Conservation (phyloP, 345 rosid genomes). For the Euphorbia tirucalli region DNA sequence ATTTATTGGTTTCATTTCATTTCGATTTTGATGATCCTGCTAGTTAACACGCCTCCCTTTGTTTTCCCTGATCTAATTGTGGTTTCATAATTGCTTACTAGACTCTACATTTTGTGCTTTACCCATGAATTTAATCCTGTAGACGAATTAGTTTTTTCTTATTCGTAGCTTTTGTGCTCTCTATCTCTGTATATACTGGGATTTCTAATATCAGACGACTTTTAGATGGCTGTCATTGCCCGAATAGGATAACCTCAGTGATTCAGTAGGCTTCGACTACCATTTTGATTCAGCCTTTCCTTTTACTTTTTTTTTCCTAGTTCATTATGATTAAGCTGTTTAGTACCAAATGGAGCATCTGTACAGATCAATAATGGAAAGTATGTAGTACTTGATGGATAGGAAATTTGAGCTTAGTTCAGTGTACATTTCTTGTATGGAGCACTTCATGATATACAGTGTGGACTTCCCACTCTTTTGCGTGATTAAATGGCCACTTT, state of each 20-base stretch:
- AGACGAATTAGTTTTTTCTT: background rate
- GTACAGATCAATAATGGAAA: background rate
- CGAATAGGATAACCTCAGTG: background rate
- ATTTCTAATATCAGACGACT: background rate
- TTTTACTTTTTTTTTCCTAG: background rate
- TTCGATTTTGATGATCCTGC: background rate
- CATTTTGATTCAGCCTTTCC: background rate
- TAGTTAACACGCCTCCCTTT: background rate
- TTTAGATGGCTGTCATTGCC: background rate
- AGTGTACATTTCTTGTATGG: too few relatives aligned
- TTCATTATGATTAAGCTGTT: background rate
- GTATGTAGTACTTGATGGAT: background rate
- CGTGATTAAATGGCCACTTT: too few relatives aligned
- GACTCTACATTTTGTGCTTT: too few relatives aligned
- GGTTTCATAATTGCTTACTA: background rate
- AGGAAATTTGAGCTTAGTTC: background rate
- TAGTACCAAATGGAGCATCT: background rate
- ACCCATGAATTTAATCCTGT: too few relatives aligned
- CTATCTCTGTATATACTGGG: background rate
- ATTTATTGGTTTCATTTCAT: background rate
- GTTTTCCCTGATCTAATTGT: background rate
- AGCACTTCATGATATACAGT: too few relatives aligned
- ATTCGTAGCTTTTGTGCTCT: background rate
- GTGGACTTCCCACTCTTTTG: too few relatives aligned
- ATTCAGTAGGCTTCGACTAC: background rate